Conservation (phyloP, 2,329 filamentous ascomycete genomes). For the Ophiocordyceps camponoti-saundersi region DNA sequence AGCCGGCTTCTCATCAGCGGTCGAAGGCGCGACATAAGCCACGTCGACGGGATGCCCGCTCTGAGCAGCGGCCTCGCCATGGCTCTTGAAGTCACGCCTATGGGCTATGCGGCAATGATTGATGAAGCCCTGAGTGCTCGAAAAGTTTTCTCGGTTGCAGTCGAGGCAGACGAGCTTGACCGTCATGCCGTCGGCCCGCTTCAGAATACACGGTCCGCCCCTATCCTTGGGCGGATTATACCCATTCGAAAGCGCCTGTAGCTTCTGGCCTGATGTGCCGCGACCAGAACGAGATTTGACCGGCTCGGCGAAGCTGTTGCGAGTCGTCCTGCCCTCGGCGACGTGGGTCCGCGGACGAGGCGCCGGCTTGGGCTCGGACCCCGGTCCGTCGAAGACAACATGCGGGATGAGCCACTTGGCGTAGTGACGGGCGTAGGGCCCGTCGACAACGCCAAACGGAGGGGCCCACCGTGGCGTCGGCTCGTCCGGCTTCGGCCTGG, state of each 20-base stretch:
- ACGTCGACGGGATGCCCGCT: slow-evolving; percentile 67
- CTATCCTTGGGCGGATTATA: slow-evolving; percentile 65
- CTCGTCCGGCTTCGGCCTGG: slow-evolving; percentile 37
- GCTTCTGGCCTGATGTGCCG: slow-evolving; percentile 38
- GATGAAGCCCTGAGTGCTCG: slow-evolving; percentile 96
- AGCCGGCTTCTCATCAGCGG: slow-evolving; percentile 10
- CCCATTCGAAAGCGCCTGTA: slow-evolving; percentile 52
- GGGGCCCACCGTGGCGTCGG: slow-evolving; percentile 61
- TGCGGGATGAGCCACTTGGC: slow-evolving; percentile 90
- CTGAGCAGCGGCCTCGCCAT: slow-evolving; percentile 80
- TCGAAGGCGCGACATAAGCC: slow-evolving; percentile 5
- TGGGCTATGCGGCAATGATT: slow-evolving; percentile 97
- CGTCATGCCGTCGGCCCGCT: slow-evolving; percentile 67
- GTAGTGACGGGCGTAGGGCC: slow-evolving; percentile 88
- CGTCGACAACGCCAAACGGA: slow-evolving; percentile 79
- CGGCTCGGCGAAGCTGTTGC: slow-evolving; percentile 43
- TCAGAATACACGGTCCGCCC: slow-evolving; percentile 67
- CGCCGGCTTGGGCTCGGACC: slow-evolving; percentile 26
- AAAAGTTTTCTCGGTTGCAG: slow-evolving; percentile 81
- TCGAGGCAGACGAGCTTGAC: slow-evolving; percentile 85
- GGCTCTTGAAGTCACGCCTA: slow-evolving; percentile 82
- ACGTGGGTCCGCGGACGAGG: slow-evolving; percentile 25
- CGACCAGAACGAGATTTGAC: slow-evolving; percentile 31
- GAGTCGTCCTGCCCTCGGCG: slow-evolving; percentile 59
- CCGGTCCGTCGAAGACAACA: slow-evolving; percentile 61